Evolutionary conservation across 768 basidiomycete species (phyloP).

Genomic region (Panaeolus cyanescens): DNA sequence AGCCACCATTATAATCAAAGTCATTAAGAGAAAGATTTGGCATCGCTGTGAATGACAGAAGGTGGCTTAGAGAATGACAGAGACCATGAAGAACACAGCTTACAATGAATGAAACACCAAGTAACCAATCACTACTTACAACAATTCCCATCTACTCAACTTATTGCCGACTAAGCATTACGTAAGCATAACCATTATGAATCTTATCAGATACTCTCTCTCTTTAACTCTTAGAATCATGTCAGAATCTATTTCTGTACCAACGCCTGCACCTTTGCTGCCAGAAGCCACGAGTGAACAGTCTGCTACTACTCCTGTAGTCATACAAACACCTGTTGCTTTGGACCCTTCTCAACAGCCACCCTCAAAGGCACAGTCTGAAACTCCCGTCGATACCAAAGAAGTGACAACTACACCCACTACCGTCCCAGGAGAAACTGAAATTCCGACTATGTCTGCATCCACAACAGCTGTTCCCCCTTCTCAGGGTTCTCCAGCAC

Average conservation of each 20-base stretch:
- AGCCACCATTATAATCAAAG: conserved; percentile 26
- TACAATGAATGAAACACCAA: background rate
- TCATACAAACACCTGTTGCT: background rate
- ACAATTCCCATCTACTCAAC: background rate
- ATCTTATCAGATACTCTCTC: conserved; percentile 25
- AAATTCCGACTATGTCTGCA: conserved; percentile 11
- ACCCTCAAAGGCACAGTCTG: background rate
- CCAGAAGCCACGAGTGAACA: conserved; percentile 3
- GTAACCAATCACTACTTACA: background rate
- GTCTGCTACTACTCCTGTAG: background rate
- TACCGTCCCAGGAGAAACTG: conserved; percentile 15
- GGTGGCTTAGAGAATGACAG: conserved; percentile 15
- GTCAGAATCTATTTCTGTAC: conserved; percentile 10
- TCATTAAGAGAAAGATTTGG: conserved; percentile 21
- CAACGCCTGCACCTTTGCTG: conserved; percentile 5
- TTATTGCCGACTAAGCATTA: conserved; percentile 7
- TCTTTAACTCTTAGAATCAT: background rate
- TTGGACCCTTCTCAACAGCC: background rate
- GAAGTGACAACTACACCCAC: conserved; percentile 5
- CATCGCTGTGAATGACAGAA: conserved; percentile 18
- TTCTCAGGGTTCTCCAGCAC: background rate
- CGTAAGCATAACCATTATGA: background rate
- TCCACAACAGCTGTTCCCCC: conserved; percentile 10
- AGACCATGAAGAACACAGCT: conserved; percentile 20
- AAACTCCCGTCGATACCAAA: background rate